A percentile compares a stretch with the other conserved stretches of the same genome.
Conservation (phyloP, 208 protist genomes). For the Giardia muris region DNA sequence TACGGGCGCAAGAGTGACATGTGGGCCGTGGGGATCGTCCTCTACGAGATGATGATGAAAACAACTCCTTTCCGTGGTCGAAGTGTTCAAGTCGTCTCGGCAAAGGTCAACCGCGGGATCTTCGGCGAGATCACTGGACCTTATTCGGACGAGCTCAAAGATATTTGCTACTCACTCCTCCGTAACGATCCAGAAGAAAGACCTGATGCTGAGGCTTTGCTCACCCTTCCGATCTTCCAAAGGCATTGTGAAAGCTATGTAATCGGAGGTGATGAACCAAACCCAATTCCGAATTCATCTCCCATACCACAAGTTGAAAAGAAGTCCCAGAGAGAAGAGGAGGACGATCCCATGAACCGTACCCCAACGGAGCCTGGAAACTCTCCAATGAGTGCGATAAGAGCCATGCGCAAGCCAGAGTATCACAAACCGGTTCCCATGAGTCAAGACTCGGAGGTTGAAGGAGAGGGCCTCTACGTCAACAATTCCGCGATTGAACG, state of each 20-base stretch:
- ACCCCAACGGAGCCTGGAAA: no score
- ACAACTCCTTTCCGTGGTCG: slow-evolving; percentile 65
- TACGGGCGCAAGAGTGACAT: slow-evolving; percentile 58
- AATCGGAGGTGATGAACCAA: no score
- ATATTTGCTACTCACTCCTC: slow-evolving; percentile 41
- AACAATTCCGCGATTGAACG: no score
- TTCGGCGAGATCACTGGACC: slow-evolving; percentile 57
- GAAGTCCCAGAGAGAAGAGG: no score
- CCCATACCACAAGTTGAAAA: no score
- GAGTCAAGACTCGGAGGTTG: no score
- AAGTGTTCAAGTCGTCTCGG: slow-evolving; percentile 71
- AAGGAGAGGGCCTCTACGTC: no score
- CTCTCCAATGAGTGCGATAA: no score
- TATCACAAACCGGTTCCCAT: no score
- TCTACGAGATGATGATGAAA: slow-evolving; percentile 48
- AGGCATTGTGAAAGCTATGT: slow-evolving; percentile 30
- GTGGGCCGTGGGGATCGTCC: slow-evolving; percentile 14
- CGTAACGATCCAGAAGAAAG: slow-evolving; percentile 43
- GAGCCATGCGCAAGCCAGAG: no score
- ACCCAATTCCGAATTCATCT: no score
- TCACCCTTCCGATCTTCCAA: slow-evolving; percentile 42
- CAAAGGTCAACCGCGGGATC: slow-evolving; percentile 61
- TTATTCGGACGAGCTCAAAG: slow-evolving; percentile 52
- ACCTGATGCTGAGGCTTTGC: slow-evolving; percentile 46
- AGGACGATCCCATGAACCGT: no score